Evolutionary conservation across 768 basidiomycete genomes (phyloP), one percentile per base, ranked within the genome.

Genomic region (Termitomyces sp.): DNA sequence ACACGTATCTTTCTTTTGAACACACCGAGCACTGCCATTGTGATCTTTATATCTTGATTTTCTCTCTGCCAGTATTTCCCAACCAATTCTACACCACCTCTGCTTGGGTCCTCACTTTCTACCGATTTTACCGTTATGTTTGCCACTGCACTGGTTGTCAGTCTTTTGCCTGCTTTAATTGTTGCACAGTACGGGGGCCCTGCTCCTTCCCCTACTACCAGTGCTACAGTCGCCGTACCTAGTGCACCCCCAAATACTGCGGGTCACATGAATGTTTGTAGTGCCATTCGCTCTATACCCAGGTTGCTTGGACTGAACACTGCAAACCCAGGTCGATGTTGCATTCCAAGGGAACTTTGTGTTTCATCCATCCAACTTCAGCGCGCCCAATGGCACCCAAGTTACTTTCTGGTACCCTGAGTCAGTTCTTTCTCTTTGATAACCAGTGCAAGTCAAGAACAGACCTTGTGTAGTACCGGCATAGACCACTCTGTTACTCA

Each of bases 331-430:
- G 79, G 66, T 84, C 59, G 65, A 82, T 44, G 84, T 84, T 33
- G 74, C 69, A 5, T 58, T 72, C 44, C 63, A 72, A 16, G 72
- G 70, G 5, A 56, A 64, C 14, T 77, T 81, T 61, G 57, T 69
- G 12, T 85, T 78, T 72, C 70, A 63, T 56, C 83, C 82, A 3
- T 30, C 64, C 46, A 80, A 81, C 61, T 62, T 85, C 61, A 76
- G 68, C 16, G 83, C 83, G 0, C 20, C 74, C 5, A 76, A 79
- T 20, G 79, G 79, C n/a, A 79, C 81, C n/a, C 57, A 70, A 4
- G 76, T 85, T 32, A 81, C 79, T 3, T 85, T 85, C 71, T 79
- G 69, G 64, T 81, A 84, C 75, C 80, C 82, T 10, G 60, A 62
- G 82, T 82, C 56, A 59, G 72, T 61, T 8, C 10, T 53, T n/a